A percentile compares a stretch with the other conserved stretches of the same genome.
These are phyloP conservation scores for Dryadomyces sulphureus DNA, from an alignment of 2,329 filamentous ascomycete species.

Conservation along the genomic window DNA sequence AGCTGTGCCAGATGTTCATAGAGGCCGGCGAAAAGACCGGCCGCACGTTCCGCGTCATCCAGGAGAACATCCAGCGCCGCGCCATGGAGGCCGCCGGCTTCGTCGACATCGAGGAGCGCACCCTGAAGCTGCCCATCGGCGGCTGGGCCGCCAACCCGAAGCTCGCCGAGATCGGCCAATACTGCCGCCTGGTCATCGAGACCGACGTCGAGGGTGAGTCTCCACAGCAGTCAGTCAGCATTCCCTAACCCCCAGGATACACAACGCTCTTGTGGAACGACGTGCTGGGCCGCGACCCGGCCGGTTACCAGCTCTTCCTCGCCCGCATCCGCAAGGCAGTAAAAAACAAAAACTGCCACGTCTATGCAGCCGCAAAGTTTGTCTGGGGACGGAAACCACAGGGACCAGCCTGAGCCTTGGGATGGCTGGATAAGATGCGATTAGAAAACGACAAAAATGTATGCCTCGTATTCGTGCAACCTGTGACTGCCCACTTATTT, in stretches of 20 bases:
- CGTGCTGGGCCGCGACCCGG: neutral
- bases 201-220: neutral
- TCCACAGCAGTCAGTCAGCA: neutral
- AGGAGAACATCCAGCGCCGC: constrained; percentile 15
- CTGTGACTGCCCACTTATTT: neutral
- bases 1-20: constrained; percentile 14
- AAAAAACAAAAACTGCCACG: neutral
- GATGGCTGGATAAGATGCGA: neutral
- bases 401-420: no score
- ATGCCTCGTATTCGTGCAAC: neutral
- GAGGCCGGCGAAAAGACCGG: constrained; percentile 19
- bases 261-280: neutral
- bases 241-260: neutral
- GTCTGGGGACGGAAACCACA: neutral
- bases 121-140: neutral
- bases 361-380: neutral
- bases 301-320: neutral
- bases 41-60: constrained; percentile 16
- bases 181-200: neutral
- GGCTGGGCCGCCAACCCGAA: neutral
- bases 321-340: neutral
- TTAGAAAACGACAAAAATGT: neutral
- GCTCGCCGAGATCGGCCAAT: neutral
- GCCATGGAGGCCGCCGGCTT: constrained; percentile 25
- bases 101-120: constrained; percentile 16